These are phyloP conservation scores for Zygnema circumcarinatum DNA, from an alignment of 139 green algal species.

Conservation along the genomic window DNA sequence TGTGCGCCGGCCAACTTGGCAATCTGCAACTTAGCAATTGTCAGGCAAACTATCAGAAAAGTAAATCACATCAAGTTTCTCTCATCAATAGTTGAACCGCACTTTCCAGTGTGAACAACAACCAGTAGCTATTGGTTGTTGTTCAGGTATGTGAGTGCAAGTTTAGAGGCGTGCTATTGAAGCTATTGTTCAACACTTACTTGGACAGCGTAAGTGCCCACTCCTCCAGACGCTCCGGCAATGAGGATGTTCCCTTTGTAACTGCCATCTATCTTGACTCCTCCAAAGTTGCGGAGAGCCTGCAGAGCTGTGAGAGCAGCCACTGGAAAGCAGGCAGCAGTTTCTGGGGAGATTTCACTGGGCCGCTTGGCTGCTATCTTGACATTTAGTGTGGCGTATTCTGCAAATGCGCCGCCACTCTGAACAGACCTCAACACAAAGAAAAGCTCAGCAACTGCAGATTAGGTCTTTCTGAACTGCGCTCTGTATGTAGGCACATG, in stretches of 20 bases:
- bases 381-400: slow-evolving; percentile 12
- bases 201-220: slow-evolving; percentile 30
- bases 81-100: no score
- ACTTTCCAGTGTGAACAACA: no score
- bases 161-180: no score
- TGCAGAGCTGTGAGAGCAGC: slow-evolving; percentile 19
- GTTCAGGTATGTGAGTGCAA: no score
- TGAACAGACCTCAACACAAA: background rate
- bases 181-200: no score
- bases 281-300: background rate
- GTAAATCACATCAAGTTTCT: no score
- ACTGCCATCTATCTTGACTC: background rate
- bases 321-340: background rate
- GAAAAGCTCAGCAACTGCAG: no score
- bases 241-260: slow-evolving; percentile 4
- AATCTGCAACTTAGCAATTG: background rate
- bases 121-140: no score
- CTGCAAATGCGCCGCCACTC: background rate
- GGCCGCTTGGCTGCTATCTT: slow-evolving; percentile 13
- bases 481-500: no score
- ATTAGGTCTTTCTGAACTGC: no score
- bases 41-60: background rate
- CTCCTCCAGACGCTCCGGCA: background rate
- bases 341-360: background rate
- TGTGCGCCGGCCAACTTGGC: slow-evolving; percentile 14